phyloP scores from a whole-genome alignment of 163 green algal species.

The Smithsoniella earleae region DNA sequence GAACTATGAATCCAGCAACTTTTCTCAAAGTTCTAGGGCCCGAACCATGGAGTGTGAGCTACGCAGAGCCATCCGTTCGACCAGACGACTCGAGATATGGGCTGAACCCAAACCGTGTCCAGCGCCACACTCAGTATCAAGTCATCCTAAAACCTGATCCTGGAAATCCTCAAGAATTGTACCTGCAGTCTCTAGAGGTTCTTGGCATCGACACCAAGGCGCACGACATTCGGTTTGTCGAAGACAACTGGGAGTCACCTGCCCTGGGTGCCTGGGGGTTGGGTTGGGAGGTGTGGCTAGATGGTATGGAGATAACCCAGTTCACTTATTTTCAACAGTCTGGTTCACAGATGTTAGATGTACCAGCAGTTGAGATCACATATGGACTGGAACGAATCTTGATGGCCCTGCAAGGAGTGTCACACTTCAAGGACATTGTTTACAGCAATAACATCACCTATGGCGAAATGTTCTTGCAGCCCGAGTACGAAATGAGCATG shows the following conservation, averaged over 20 bases:
- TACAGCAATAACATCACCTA: slow-evolving; percentile 81
- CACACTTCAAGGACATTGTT: slow-evolving; percentile 89
- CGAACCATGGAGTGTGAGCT: slow-evolving; percentile 93
- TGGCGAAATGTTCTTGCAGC: slow-evolving; percentile 93
- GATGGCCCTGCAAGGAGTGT: slow-evolving; percentile 86
- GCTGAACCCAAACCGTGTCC: slow-evolving; percentile 95
- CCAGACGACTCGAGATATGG: slow-evolving; percentile 96
- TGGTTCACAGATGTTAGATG: slow-evolving; percentile 64
- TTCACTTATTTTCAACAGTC: slow-evolving; percentile 98
- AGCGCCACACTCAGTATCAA: slow-evolving; percentile 98
- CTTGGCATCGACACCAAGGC: slow-evolving; percentile 75
- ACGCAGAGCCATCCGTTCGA: slow-evolving; percentile 85
- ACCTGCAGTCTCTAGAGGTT: slow-evolving; percentile 77
- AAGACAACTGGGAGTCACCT: slow-evolving; percentile 98
- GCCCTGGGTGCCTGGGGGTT: slow-evolving; percentile 92
- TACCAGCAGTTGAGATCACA: slow-evolving; percentile 93
- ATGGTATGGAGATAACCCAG: slow-evolving; percentile 94
- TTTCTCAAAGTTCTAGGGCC: slow-evolving; percentile 88
- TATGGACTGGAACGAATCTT: slow-evolving; percentile 97
- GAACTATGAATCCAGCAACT: slow-evolving; percentile 88
- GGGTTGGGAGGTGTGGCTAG: slow-evolving; percentile 95
- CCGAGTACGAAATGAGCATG: slow-evolving; percentile 90
- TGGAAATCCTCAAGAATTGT: slow-evolving; percentile 87
- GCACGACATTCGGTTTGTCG: slow-evolving; percentile 92
- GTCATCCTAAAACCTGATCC: slow-evolving; percentile 97